These are phyloP conservation scores for Xylaria sp. DNA, from an alignment of 2,329 filamentous ascomycete genomes.

Conservation along the genomic window DNA sequence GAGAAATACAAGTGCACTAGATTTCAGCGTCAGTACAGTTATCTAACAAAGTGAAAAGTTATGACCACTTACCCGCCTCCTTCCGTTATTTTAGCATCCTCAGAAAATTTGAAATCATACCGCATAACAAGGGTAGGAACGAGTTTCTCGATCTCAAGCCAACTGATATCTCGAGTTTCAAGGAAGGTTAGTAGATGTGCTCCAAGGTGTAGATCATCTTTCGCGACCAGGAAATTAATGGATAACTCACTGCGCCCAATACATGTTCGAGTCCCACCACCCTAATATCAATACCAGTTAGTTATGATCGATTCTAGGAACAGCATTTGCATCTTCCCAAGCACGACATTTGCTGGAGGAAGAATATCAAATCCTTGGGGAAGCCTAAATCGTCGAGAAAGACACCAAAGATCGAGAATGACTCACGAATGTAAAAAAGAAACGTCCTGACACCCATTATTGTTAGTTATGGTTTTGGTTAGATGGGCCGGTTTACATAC, in stretches of 20 bases:
- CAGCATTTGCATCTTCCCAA: not conserved
- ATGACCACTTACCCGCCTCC: slow-evolving; percentile 12
- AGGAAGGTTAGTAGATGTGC: not conserved
- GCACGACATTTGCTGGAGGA: not conserved
- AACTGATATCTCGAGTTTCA: slow-evolving; percentile 22
- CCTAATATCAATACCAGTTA: not conserved
- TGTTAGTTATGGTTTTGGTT: not conserved
- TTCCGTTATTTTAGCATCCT: slow-evolving; percentile 16
- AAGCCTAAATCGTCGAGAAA: too few species aligned
- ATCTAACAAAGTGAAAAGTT: not conserved
- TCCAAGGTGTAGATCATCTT: not conserved
- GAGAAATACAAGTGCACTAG: slow-evolving; percentile 13
- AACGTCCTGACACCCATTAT: slow-evolving; percentile 13
- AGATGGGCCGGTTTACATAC: not conserved
- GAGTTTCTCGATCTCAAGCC: slow-evolving; percentile 25
- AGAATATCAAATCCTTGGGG: too few species aligned
- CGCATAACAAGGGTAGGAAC: slow-evolving; percentile 24
- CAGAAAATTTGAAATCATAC: slow-evolving; percentile 21
- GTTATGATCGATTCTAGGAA: not conserved
- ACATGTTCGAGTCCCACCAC: slow-evolving; percentile 26
- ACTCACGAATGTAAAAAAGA: slow-evolving; percentile 25
- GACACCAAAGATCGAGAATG: not conserved
- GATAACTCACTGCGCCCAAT: slow-evolving; percentile 24
- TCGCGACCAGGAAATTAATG: not conserved
- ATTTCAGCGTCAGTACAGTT: not conserved